Base-by-base conservation (phyloP, 2,329 filamentous ascomycete species). In the Alternaria sp. region DNA sequence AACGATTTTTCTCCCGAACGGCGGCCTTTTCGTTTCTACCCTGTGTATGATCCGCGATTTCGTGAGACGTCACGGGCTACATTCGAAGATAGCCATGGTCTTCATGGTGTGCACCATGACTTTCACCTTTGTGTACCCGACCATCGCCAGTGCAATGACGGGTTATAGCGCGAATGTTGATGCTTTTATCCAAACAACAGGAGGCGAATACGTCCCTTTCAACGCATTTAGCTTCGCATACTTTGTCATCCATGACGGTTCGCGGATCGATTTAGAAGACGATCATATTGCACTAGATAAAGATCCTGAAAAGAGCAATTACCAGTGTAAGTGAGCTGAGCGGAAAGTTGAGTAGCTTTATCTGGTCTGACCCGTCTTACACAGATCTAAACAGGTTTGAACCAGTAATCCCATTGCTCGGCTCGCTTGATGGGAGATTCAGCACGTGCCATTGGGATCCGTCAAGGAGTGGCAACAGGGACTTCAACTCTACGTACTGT, bases 61-160 rank as follows among this genome's bases (percentile, higher is more conserved):
- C 16, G 22, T 16, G 0, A 18, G 16, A 16, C 62, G 64, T 3
- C 62, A 61, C n/a, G 30, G 58, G 2, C 18, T 72, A 3, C 52
- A 57, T 9, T 71, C 67, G 3, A 67, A 46, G 14, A 2, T 62
- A 0, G 68, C 67, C 12, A 70, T 68, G 67, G 34, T 39, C 4
- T 71, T 71, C 18, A 71, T 72, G 54, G 16, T 69, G 1, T 36
- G 43, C 2, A 69, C 60, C 1, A 67, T 71, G 63, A 9, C 48
- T 0, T 70, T 67, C n/a, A 62, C 64, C 7, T 48, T 68, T 0
- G 9, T 41, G 0, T 71, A 69, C 43, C 67, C 67, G 6, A 72
- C 65, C 0, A 41, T 72, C 5, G 54, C 58, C 2, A 65, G 69
- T 16, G 64, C 70, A 3, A 68, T 72, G 67, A 66, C 64, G 28